These are phyloP conservation scores for Penicillium sp. DNA, from an alignment of 2,329 filamentous ascomycete species.

Conservation along the genomic window DNA sequence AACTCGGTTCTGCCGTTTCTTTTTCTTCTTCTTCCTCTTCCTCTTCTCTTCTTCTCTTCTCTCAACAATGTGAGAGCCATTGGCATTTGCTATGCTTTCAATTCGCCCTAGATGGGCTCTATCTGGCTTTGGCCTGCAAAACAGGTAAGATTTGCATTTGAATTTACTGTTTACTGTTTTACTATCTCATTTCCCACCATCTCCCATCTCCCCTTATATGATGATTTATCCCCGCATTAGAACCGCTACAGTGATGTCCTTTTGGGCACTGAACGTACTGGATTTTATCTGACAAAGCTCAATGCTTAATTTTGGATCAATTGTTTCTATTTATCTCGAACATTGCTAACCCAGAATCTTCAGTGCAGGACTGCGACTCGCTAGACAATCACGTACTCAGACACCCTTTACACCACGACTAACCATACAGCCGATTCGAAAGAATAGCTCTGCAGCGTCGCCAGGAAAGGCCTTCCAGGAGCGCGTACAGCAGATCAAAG, in stretches of 20 bases:
- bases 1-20: slow-evolving; percentile 20
- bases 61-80: slow-evolving; percentile 24
- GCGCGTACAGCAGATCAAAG: slow-evolving; percentile 38
- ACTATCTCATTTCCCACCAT: slow-evolving; percentile 1
- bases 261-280: slow-evolving; percentile 43
- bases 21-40: too few species aligned
- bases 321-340: not conserved
- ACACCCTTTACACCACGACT: slow-evolving; percentile 13
- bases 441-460: slow-evolving; percentile 29
- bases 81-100: slow-evolving; percentile 36
- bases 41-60: slow-evolving; percentile 12
- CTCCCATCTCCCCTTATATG: slow-evolving; percentile 27
- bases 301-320: slow-evolving; percentile 20
- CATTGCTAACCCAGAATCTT: slow-evolving; percentile 23
- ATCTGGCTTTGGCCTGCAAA: slow-evolving; percentile 27
- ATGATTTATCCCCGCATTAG: slow-evolving; percentile 50
- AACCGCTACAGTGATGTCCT: slow-evolving; percentile 66
- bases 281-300: slow-evolving; percentile 16
- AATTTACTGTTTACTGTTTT: slow-evolving; percentile 5
- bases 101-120: slow-evolving; percentile 37
- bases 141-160: slow-evolving; percentile 34
- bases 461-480: slow-evolving; percentile 35
- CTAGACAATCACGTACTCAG: slow-evolving; percentile 7
- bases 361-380: slow-evolving; percentile 27
- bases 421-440: slow-evolving; percentile 20